phyloP scores from a whole-genome alignment of 495 filamentous ascomycete genomes.

The Neurospora sp. region DNA sequence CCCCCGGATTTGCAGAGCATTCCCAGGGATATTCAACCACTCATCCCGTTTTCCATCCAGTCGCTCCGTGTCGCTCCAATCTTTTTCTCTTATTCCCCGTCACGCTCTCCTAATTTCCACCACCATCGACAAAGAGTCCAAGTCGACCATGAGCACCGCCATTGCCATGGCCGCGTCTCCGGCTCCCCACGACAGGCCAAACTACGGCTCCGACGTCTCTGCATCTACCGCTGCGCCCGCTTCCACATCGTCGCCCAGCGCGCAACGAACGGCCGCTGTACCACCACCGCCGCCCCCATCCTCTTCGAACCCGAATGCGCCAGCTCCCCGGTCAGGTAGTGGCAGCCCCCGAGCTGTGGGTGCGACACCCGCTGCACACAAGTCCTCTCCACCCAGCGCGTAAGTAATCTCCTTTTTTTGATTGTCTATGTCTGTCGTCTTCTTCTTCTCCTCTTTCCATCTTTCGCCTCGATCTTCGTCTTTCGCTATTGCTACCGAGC shows the following conservation, averaged over 20 bases:
- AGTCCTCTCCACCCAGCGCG: constrained; percentile 42
- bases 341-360: constrained; percentile 37
- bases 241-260: constrained; percentile 31
- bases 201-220: constrained; percentile 37
- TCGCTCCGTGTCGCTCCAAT: constrained; percentile 1
- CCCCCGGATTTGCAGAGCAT: constrained; percentile 13
- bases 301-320: constrained; percentile 31
- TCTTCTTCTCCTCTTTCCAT: not conserved
- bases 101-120: not conserved
- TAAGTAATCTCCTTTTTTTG: constrained; percentile 27
- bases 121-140: constrained; percentile 3
- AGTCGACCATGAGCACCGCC: constrained; percentile 45
- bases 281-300: constrained; percentile 21
- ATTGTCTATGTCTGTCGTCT: constrained; percentile 5
- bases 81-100: constrained; percentile 1
- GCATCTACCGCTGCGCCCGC: constrained; percentile 27
- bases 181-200: constrained; percentile 47
- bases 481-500: constrained; percentile 6
- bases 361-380: constrained; percentile 29
- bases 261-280: constrained; percentile 32
- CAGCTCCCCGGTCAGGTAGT: constrained; percentile 36
- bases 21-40: not conserved
- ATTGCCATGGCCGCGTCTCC: constrained; percentile 51
- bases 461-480: constrained; percentile 9
- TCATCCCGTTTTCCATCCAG: not conserved